These are phyloP conservation scores for Cajanus cajan DNA, from an alignment of 306 rosid species.

Conservation along the genomic window DNA sequence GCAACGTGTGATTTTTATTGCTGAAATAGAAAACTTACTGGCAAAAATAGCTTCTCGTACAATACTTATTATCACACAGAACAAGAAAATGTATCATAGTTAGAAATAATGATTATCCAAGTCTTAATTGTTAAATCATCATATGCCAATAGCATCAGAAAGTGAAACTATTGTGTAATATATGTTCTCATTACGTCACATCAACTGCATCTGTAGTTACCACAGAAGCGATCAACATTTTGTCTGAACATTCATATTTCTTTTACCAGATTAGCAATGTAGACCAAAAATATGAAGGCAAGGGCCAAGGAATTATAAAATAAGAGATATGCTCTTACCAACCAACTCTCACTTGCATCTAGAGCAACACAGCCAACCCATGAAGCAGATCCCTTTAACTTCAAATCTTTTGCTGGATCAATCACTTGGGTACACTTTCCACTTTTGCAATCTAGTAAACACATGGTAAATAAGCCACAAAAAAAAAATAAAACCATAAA, in stretches of 20 bases:
- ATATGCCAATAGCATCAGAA: conserved; percentile 2
- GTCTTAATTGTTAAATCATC: background rate
- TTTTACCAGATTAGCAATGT: background rate
- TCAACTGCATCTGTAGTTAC: conserved; percentile 6
- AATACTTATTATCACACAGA: background rate
- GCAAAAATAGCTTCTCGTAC: background rate
- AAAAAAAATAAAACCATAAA: conserved; percentile 19
- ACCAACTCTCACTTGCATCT: conserved; percentile 94
- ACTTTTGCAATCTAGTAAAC: conserved; percentile 74
- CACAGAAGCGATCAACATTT: background rate
- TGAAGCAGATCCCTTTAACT: conserved; percentile 53
- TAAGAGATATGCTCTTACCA: conserved; percentile 58
- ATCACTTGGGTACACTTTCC: conserved; percentile 75
- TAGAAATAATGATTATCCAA: background rate
- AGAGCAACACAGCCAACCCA: conserved; percentile 74
- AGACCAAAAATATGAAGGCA: conserved; percentile 15
- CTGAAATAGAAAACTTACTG: background rate
- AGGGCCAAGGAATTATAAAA: background rate
- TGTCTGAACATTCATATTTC: conserved; percentile 5
- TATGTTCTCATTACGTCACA: background rate
- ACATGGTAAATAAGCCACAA: conserved; percentile 31
- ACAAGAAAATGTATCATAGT: background rate
- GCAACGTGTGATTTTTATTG: background rate
- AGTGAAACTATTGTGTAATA: conserved; percentile 5
- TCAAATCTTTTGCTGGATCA: conserved; percentile 60